These are phyloP conservation scores for Letharia lupina DNA, from an alignment of 495 filamentous ascomycete species.

Conservation along the genomic window DNA sequence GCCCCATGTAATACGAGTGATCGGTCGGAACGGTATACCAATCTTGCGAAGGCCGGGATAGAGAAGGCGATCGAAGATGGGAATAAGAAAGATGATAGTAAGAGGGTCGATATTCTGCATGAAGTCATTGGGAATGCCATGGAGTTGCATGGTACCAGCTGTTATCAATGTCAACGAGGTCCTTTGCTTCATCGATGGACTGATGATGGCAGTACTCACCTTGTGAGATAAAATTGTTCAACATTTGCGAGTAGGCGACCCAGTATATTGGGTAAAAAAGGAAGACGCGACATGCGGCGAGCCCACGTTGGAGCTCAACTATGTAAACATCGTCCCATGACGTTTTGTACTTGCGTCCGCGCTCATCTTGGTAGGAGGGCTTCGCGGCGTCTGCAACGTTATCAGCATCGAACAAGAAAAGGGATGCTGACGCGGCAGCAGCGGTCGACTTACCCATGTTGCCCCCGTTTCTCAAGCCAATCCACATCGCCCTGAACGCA, in stretches of 20 bases:
- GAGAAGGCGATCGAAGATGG: conserved; percentile 58
- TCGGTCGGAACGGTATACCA: conserved; percentile 59
- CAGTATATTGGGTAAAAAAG: conserved; percentile 53
- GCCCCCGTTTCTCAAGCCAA: conserved; percentile 43
- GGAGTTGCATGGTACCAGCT: conserved; percentile 60
- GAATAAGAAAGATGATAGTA: conserved; percentile 69
- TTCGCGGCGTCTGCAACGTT: conserved; percentile 43
- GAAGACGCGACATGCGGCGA: conserved; percentile 55
- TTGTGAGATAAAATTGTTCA: conserved; percentile 47
- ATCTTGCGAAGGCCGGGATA: conserved; percentile 58
- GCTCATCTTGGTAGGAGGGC: conserved; percentile 46
- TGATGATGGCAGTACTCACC: neutral
- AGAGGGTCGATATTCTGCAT: conserved; percentile 72
- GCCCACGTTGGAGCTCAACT: conserved; percentile 52
- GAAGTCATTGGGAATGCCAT: conserved; percentile 70
- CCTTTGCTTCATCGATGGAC: neutral
- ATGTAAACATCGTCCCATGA: conserved; percentile 57
- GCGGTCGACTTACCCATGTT: conserved; percentile 22
- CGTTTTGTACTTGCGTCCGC: conserved; percentile 33
- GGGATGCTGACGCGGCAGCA: neutral
- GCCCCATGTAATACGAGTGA: conserved; percentile 65
- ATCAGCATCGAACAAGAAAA: conserved; percentile 18
- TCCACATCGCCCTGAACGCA: conserved; percentile 52
- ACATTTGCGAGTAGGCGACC: conserved; percentile 33
- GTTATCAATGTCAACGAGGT: conserved; percentile 39